Percentiles rank a stretch among this genome's conserved stretches.
Evolutionary conservation across 1,284 basidiomycete species (phyloP).

Genomic region (Waitea zeae): DNA sequence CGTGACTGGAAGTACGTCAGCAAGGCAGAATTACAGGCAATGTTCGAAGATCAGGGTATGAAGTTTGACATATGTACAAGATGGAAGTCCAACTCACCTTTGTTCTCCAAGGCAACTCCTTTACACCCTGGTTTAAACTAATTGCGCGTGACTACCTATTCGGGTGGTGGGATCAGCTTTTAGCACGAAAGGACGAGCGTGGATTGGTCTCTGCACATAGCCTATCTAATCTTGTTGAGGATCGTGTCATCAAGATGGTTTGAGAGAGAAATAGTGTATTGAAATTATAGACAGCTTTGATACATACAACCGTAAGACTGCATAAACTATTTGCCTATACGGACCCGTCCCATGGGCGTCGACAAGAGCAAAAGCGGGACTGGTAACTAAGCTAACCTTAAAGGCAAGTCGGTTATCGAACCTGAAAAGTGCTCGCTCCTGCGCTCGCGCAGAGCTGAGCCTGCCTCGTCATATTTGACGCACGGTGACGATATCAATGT

Average conservation of each 20-base stretch:
- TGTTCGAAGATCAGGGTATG: constrained; percentile 77
- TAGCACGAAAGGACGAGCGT: constrained; percentile 37
- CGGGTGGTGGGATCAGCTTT: constrained; percentile 94
- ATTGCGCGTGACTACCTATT: constrained; percentile 95
- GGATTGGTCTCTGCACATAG: constrained; percentile 54
- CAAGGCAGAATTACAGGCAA: constrained; percentile 74
- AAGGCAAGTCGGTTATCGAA: background rate
- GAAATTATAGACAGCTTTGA: no score
- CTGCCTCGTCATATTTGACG: no score
- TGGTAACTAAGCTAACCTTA: background rate
- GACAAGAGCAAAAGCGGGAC: background rate
- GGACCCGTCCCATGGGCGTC: background rate
- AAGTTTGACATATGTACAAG: constrained; percentile 5
- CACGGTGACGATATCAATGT: no score
- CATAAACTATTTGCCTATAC: background rate
- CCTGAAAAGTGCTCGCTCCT: background rate
- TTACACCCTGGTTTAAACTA: constrained; percentile 99
- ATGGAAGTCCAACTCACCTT: constrained; percentile 1
- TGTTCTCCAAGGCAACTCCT: constrained; percentile 48
- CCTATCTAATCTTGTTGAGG: constrained; percentile 52
- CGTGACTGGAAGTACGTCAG: constrained; percentile 84
- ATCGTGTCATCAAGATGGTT: constrained; percentile 65
- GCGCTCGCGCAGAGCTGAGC: no score
- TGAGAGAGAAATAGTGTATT: constrained; percentile 15
- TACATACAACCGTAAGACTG: no score